Evolutionary conservation across 2,329 filamentous ascomycete genomes (phyloP).

Genomic region (Ceratocystis lukuohia): DNA sequence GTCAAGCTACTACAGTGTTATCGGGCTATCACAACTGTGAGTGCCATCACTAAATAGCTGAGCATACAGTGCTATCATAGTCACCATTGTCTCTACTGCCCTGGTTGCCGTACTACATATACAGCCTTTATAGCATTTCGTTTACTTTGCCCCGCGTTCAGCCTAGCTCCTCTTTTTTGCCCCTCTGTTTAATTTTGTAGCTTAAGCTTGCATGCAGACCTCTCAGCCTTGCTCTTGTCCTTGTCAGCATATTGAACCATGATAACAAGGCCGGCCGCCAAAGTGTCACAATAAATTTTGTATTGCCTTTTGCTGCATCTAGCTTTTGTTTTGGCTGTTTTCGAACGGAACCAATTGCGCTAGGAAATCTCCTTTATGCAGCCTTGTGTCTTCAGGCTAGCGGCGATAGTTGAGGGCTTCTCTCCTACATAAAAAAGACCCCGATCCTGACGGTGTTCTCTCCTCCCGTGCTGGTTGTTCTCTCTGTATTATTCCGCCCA

Average conservation of each 20-base stretch:
- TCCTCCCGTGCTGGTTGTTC: background rate
- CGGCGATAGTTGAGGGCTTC: background rate
- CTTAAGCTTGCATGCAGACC: background rate
- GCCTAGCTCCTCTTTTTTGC: background rate
- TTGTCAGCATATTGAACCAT: background rate
- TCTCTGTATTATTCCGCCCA: background rate
- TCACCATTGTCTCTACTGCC: background rate
- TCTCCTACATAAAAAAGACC: background rate
- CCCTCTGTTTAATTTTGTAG: background rate
- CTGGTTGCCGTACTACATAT: background rate
- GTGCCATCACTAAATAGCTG: background rate
- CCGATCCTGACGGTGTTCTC: too few species aligned
- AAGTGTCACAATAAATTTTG: background rate
- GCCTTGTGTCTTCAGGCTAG: background rate
- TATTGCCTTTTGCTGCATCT: background rate
- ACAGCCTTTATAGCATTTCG: background rate
- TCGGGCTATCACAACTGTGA: background rate
- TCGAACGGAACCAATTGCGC: background rate
- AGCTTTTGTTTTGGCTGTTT: background rate
- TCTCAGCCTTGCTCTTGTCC: background rate
- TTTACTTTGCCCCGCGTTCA: constrained; percentile 10
- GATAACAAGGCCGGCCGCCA: background rate
- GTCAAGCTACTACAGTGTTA: background rate
- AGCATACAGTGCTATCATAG: background rate
- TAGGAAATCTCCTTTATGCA: background rate